phyloP scores from a whole-genome alignment of 106 monocot species.

The Agapanthus africanus region DNA sequence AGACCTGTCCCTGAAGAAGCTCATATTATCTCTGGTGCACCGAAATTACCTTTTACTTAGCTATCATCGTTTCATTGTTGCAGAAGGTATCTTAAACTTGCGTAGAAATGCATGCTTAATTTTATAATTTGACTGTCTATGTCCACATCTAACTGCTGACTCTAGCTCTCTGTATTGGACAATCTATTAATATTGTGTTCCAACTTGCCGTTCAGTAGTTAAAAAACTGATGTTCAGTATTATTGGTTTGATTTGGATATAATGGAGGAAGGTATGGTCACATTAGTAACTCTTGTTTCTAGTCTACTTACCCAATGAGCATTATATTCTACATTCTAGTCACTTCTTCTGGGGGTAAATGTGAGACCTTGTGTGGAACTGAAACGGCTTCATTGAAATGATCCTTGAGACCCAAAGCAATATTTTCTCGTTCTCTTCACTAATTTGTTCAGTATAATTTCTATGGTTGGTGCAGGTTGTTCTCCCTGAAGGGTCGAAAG shows the following conservation, averaged over 20 bases:
- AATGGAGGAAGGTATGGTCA: no score
- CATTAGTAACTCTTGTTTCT: neutral
- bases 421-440: neutral
- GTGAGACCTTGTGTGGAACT: neutral
- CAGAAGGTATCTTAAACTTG: no score
- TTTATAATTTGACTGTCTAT: neutral
- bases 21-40: no score
- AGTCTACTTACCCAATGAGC: no score
- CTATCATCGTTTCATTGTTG: no score
- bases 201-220: neutral
- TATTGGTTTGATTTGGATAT: no score
- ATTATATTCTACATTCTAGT: neutral
- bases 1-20: no score
- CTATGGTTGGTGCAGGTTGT: slow-evolving; percentile 58
- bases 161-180: neutral
- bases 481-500: slow-evolving; percentile 94
- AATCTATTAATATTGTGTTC: no score
- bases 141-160: neutral
- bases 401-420: neutral
- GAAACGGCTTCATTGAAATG: neutral
- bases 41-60: no score
- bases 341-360: neutral
- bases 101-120: no score
- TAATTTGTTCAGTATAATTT: neutral
- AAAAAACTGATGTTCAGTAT: neutral